Conservation (phyloP, 768 basidiomycete species). For the Scleroderma bovista region DNA sequence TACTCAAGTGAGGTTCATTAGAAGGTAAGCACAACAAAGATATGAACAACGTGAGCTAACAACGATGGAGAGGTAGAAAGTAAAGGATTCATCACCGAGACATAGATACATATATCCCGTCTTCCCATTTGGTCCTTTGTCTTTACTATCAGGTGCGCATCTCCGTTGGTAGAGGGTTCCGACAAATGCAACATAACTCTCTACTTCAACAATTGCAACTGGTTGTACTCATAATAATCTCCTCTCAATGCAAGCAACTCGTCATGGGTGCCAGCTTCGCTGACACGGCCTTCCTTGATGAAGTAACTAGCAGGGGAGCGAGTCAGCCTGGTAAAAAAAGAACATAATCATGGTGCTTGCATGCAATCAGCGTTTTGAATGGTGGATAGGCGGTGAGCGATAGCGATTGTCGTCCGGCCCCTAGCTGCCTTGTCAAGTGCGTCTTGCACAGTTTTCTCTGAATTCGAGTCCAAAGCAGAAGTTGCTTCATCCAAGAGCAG, state of each 20-base stretch:
- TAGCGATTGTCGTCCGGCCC: conserved; percentile 91
- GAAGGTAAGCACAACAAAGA: too few species aligned
- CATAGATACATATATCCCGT: too few species aligned
- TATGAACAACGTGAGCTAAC: too few species aligned
- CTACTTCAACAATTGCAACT: conserved; percentile 72
- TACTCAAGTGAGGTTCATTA: too few species aligned
- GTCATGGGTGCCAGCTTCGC: conserved; percentile 86
- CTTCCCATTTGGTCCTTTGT: too few species aligned
- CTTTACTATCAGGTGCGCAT: too few species aligned
- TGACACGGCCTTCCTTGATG: conserved; percentile 81
- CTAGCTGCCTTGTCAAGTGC: conserved; percentile 90
- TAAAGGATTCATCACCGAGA: too few species aligned
- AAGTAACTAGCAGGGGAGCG: conserved; percentile 64
- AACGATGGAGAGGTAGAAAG: too few species aligned
- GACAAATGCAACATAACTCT: too few species aligned
- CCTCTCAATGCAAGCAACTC: conserved; percentile 62
- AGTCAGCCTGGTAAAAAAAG: not conserved
- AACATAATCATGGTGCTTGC: conserved; percentile 27
- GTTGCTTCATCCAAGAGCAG: conserved; percentile 87
- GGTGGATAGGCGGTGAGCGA: conserved; percentile 90
- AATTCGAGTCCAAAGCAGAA: conserved; percentile 85
- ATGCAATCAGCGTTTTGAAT: conserved; percentile 91
- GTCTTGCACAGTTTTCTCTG: conserved; percentile 91
- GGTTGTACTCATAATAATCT: conserved; percentile 81
- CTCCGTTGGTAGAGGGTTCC: too few species aligned